Base-by-base conservation (phyloP, 306 rosid species). In the Citrullus mucosospermus region DNA sequence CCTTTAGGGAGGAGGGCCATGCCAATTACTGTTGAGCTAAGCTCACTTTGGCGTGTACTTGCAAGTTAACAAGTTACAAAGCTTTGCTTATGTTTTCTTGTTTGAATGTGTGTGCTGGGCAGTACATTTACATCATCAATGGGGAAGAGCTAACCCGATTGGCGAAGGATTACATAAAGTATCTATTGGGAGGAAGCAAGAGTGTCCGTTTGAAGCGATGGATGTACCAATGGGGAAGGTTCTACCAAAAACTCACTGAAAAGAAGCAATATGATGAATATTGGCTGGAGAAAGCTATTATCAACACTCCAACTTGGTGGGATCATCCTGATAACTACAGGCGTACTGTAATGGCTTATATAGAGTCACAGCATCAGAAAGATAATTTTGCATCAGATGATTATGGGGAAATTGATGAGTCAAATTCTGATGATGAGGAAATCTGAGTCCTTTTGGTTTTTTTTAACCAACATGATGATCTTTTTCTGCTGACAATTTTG, bases 111-210 rank as follows among this genome's bases (percentile, higher is more conserved):
- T 48, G 58, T 81, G 80, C 78, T 36, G 34, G 28, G 83, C 96
- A 94, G 98, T 94, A 94, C 79, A 68, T 87, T 34, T 92, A 77
- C 81, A 89, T 87, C 80, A 86, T 92, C 59, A 82, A 10, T 36
- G 97, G 98, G 13, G 84, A 88, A 81, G 97, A 94, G 83, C 80
- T 87, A 39, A 46, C 83, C 41, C 85, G 84, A 81, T 91, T 94
- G 57, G 81, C 83, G 1, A 89, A 82, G 86, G 97, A 92, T 84
- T 88, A 87, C 84, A 48, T 89, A 83, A 92, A 69, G 86, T 95
- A 83, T 87, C 30, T 87, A 14, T 81, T 79, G 61, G 85, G 88
- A 43, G 94, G 91, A 73, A 78, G 78, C n/a, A 81, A 82, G 78
- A 95, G 96, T 79, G 76, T 62, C 68, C 92, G 97, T 53, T 86